Evolutionary conservation across 257 asterid species (phyloP).

Genomic region (Ballota nigra): DNA sequence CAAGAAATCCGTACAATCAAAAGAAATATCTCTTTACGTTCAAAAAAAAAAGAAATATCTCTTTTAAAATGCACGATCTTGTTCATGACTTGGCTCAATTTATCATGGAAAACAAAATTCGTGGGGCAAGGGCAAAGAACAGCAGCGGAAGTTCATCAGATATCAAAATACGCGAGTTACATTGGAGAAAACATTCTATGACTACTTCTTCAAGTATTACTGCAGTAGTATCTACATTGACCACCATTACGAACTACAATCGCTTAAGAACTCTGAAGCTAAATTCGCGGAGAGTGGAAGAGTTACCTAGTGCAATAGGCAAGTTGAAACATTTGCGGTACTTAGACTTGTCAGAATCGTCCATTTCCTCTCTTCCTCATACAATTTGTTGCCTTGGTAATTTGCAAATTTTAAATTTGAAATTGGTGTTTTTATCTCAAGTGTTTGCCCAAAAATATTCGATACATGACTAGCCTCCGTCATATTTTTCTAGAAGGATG

Average conservation of each 20-base stretch:
- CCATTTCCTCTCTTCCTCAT: too few species aligned
- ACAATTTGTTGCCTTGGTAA: too few species aligned
- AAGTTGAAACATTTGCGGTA: neutral
- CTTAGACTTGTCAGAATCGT: too few species aligned
- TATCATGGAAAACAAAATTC: slow-evolving; percentile 11
- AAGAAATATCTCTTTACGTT: too few species aligned
- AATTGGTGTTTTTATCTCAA: too few species aligned
- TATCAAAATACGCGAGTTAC: neutral
- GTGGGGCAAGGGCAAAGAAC: neutral
- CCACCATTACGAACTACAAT: too few species aligned
- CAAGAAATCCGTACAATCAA: neutral
- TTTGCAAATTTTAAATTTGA: too few species aligned
- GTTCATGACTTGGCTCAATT: slow-evolving; percentile 23
- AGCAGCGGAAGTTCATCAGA: neutral
- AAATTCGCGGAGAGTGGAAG: neutral
- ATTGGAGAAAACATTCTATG: too few species aligned
- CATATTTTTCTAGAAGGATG: slow-evolving; percentile 23
- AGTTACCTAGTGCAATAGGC: neutral
- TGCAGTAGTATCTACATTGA: too few species aligned
- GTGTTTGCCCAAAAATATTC: too few species aligned
- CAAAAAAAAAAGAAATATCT: neutral
- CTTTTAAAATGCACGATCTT: slow-evolving; percentile 17
- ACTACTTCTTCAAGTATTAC: too few species aligned
- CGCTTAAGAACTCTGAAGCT: too few species aligned
- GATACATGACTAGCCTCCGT: slow-evolving; percentile 15